Evolutionary conservation across 1,284 basidiomycete species (phyloP).

Genomic region (Cryptococcus wingfieldii): DNA sequence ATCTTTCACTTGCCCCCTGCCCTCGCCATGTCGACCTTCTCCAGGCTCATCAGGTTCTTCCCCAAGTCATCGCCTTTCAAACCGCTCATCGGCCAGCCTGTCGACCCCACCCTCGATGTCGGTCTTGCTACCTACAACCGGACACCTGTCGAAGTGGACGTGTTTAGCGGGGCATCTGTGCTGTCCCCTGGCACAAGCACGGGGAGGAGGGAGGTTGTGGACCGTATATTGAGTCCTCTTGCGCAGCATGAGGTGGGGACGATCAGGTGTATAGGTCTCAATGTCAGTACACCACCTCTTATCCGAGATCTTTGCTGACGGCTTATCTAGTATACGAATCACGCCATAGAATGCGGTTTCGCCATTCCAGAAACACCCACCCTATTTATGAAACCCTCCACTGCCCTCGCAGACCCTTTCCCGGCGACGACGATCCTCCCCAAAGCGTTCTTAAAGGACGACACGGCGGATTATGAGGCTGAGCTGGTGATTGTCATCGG

Average conservation of each 20-base stretch:
- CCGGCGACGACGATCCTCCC: conserved; percentile 38
- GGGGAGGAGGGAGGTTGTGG: conserved; percentile 32
- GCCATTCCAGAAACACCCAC: conserved; percentile 36
- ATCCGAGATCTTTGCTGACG: background rate
- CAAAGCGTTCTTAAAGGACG: conserved; percentile 57
- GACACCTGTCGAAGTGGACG: conserved; percentile 33
- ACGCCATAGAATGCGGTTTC: conserved; percentile 45
- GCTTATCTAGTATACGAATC: conserved; percentile 40
- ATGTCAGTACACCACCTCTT: conserved; percentile 26
- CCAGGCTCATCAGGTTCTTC: conserved; percentile 23
- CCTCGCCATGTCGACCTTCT: conserved; percentile 4
- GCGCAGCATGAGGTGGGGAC: conserved; percentile 37
- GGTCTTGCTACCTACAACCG: conserved; percentile 40
- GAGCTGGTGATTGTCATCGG: conserved; percentile 83
- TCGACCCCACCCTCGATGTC: conserved; percentile 44
- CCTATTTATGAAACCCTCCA: conserved; percentile 42
- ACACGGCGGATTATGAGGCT: conserved; percentile 80
- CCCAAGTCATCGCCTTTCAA: conserved; percentile 7
- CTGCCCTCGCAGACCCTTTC: conserved; percentile 35
- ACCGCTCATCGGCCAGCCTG: conserved; percentile 28
- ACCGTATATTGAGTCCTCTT: conserved; percentile 42
- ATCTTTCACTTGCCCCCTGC: too few species aligned
- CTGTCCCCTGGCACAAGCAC: conserved; percentile 41
- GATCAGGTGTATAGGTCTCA: conserved; percentile 45
- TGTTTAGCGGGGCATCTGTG: conserved; percentile 37